Base-by-base conservation (phyloP, 2,329 filamentous ascomycete genomes). In the Stagonosporopsis rhizophila region DNA sequence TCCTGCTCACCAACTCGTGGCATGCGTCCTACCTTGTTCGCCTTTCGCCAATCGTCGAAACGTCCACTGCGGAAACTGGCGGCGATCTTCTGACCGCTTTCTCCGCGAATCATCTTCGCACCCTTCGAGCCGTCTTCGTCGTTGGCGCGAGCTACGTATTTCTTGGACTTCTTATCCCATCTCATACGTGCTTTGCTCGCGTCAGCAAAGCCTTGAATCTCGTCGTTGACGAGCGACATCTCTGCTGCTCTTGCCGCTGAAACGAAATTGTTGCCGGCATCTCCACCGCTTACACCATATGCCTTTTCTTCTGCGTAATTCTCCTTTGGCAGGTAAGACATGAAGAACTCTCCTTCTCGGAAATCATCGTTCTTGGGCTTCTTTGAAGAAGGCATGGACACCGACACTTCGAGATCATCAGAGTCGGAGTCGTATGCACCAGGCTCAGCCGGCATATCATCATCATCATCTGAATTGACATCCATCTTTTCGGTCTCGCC, bases 111-210 rank as follows among this genome's bases (percentile, higher is more conserved):
- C 80, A 97, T 88, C 71, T 88, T 89, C 12, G 74, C 73, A 32
- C 85, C 85, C 68, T 87, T 87, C 27, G 86, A 96, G 35, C 95
- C 95, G 78, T 99, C 96, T 67, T 96, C 91, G 78, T 99, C 95
- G 81, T 99, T 98, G 67, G 87, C 87, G 32, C 91, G 87, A 12
- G 91, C 83, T 32, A 99, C 94, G 79, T 98, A 99, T 79, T 97
- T 98, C 79, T 91, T 96, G 70, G 87, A 86, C 77, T 96, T 96
- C 81, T 96, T 94, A 80, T 99, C 95, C 95, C 95, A 99, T 64
- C 95, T 89, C 87, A 96, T 89, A 42, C 87, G 85, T 44, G 87
- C 79, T 67, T 88, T 89, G 42, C 88, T 85, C 2, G 92, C 87
- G 67, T 91, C 87, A 59, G 87, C 92, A 74, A 97, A 96, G 1